Evolutionary conservation across 345 rosid genomes (phyloP).

Genomic region (Moricandia moricandioides): DNA sequence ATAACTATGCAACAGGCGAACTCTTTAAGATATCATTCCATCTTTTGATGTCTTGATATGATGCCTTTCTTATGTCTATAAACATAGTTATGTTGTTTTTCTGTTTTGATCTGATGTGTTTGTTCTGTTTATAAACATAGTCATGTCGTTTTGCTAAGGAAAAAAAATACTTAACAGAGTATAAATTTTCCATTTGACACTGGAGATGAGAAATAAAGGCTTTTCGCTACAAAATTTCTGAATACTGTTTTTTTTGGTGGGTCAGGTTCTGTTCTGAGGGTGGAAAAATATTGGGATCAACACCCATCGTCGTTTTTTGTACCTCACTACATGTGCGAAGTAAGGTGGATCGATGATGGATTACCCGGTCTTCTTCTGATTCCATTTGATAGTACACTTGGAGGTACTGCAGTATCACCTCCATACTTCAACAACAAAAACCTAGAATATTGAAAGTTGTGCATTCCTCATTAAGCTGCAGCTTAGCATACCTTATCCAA

Average conservation of each 20-base stretch:
- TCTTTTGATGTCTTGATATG: background rate
- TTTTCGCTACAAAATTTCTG: background rate
- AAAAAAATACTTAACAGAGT: too few species aligned
- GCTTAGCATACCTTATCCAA: slow-evolving; percentile 67
- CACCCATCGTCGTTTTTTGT: slow-evolving; percentile 86
- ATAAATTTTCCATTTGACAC: too few species aligned
- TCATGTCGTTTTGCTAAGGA: background rate
- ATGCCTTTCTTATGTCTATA: background rate
- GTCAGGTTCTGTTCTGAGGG: slow-evolving; percentile 83
- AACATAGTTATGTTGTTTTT: background rate
- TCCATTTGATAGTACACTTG: slow-evolving; percentile 73
- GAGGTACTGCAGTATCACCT: slow-evolving; percentile 91
- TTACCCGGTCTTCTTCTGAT: slow-evolving; percentile 89
- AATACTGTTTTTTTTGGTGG: background rate
- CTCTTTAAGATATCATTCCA: slow-evolving; percentile 67
- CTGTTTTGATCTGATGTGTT: background rate
- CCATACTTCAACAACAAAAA: slow-evolving; percentile 81
- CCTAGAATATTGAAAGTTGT: slow-evolving; percentile 64
- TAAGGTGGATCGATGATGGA: slow-evolving; percentile 91
- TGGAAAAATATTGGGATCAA: slow-evolving; percentile 98
- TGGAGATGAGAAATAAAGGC: background rate
- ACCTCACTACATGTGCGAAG: slow-evolving; percentile 63
- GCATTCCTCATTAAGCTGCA: slow-evolving; percentile 83
- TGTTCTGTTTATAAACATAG: background rate
- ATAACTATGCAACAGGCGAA: slow-evolving; percentile 65